phyloP scores from a whole-genome alignment of 805 yeast species.

The Starmerella bombicola region DNA sequence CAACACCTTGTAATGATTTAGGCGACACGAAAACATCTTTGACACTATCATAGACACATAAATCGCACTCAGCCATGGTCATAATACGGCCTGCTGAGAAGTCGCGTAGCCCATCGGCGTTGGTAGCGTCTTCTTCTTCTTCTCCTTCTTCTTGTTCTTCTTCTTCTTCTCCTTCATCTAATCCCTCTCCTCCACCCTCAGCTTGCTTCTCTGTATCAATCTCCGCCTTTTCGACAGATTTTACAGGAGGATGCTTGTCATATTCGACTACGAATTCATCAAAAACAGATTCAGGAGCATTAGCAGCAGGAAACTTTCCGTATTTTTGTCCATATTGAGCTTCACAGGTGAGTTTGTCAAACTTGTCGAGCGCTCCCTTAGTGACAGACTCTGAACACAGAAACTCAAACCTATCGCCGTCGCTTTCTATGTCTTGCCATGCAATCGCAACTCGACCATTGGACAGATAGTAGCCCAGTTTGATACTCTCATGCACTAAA shows the following conservation, averaged over 20 bases:
- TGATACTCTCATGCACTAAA: conserved; percentile 47
- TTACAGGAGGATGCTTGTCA: background rate
- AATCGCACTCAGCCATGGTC: conserved; percentile 27
- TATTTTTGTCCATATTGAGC: conserved; percentile 72
- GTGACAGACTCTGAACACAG: conserved; percentile 49
- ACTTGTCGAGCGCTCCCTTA: conserved; percentile 40
- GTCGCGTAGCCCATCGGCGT: no score
- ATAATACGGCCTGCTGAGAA: conserved; percentile 18
- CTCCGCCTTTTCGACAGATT: conserved; percentile 8
- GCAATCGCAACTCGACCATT: conserved; percentile 49
- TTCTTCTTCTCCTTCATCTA: background rate
- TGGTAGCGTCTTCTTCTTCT: no score
- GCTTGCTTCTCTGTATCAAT: conserved; percentile 1
- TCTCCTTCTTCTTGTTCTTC: background rate
- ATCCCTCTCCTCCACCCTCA: background rate
- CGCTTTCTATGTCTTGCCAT: conserved; percentile 82
- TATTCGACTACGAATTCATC: conserved; percentile 43
- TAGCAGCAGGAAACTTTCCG: conserved; percentile 34
- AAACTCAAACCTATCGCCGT: conserved; percentile 78
- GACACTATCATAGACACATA: conserved; percentile 47
- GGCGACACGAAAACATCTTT: conserved; percentile 37
- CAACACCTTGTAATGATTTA: conserved; percentile 20
- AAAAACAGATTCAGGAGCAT: conserved; percentile 46
- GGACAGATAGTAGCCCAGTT: conserved; percentile 41
- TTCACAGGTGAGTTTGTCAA: conserved; percentile 47